Evolutionary conservation across 352 stramenopile genomes (phyloP), one percentile per base, ranked within the genome.

Genomic region (Pythium aphanidermatum): DNA sequence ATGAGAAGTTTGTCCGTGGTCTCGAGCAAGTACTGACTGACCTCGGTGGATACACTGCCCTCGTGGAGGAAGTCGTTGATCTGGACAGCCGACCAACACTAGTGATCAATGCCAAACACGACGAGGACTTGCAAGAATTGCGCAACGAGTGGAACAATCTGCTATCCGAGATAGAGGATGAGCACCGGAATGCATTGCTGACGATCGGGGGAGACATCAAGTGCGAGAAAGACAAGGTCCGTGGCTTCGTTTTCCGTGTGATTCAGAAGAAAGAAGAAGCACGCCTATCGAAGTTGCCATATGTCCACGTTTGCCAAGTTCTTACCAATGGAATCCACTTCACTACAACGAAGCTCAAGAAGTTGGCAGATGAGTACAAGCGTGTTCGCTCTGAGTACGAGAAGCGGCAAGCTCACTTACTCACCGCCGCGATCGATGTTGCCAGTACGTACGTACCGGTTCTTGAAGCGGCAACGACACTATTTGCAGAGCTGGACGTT

Each of bases 311-410:
- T 27, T 92, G 97, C 47, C 82, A 95, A 41, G 86, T 99, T 24
- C 77, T 99, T 12, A 95, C 97, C 41, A 99, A 97, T 60, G 96
- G 97, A 11, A 87, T 99, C 23, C 96, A 98, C 60, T 99, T 99
- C 63, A 98, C 91, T 14, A 98, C 94, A 11, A 86, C 74, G 9
- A 86, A 83, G 46, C 70, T 98, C 17, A 87, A 92, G 49, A 65
- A 83, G 19, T 65, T 98, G 0, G 89, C 83, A 0, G 60, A 69
- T 0, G 79, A 92, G 10, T 95, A 96, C 54, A 78, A 84, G 30
- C 74, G 91, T 43, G 61, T 97, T 14, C 71, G 84, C 9, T 41
- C 42, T 2, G 86, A 97, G 58, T 99, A 99, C 64, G 77, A 97
- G 36, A 72, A 93, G 42, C 77, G 85, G 17, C 95, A 98, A 38